A percentile compares a stretch with the other conserved stretches of the same genome.
Evolutionary conservation across 2,329 filamentous ascomycete genomes (phyloP).

Genomic region (Mycogone perniciosa): DNA sequence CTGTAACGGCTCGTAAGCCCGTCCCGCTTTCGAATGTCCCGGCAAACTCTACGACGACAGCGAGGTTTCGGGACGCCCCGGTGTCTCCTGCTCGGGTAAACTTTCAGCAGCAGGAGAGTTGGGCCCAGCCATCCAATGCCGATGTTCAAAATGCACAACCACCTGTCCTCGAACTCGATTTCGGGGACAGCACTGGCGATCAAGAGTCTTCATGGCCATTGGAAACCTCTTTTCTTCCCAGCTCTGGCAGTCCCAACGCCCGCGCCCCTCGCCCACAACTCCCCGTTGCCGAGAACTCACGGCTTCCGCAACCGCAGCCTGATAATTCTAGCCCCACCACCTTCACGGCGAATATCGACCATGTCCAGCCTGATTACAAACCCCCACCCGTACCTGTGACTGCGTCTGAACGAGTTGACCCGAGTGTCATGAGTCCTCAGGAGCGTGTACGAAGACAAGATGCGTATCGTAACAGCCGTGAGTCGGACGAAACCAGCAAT

Average conservation of each 20-base stretch:
- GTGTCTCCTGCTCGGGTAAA: constrained; percentile 52
- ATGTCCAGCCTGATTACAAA: constrained; percentile 14
- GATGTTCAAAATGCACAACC: constrained; percentile 40
- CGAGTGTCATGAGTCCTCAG: constrained; percentile 27
- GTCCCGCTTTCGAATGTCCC: constrained; percentile 26
- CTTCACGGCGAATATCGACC: constrained; percentile 13
- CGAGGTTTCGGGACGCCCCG: constrained; percentile 45
- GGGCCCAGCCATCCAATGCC: constrained; percentile 45
- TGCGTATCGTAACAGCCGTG: constrained; percentile 43
- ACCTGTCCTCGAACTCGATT: constrained; percentile 20
- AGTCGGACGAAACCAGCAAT: constrained; percentile 45
- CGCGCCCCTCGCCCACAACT: too few species aligned
- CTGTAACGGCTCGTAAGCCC: constrained; percentile 28
- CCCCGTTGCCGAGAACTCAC: constrained; percentile 4
- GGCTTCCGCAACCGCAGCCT: constrained; percentile 5
- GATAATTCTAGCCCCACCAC: constrained; percentile 7
- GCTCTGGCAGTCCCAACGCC: not conserved
- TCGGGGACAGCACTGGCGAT: constrained; percentile 20
- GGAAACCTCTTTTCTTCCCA: not conserved
- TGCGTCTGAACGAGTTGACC: constrained; percentile 23
- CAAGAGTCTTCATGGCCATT: constrained; percentile 6
- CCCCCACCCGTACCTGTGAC: constrained; percentile 15
- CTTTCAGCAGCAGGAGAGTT: constrained; percentile 47
- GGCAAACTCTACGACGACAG: constrained; percentile 26
- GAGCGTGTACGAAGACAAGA: constrained; percentile 29